phyloP scores from a whole-genome alignment of 345 rosid genomes.

The Streptanthus diversifolius region DNA sequence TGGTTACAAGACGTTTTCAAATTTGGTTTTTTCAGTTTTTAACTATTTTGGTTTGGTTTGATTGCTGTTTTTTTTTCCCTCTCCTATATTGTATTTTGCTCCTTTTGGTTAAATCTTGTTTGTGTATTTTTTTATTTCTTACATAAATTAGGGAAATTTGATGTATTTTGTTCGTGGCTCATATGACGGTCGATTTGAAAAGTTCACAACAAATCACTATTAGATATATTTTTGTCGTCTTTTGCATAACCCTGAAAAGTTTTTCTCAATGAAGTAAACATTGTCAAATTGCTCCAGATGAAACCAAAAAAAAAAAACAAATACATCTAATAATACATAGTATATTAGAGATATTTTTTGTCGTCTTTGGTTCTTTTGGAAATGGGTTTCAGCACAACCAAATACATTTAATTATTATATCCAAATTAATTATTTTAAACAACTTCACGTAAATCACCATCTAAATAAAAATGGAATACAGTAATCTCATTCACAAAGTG shows the following conservation, averaged over 20 bases:
- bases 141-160: too few relatives aligned
- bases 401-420: not conserved
- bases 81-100: not conserved
- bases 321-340: too few relatives aligned
- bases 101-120: not conserved
- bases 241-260: not conserved
- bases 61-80: not conserved
- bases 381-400: not conserved
- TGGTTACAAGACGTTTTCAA: not conserved
- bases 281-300: too few relatives aligned
- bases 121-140: too few relatives aligned
- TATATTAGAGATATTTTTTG: too few relatives aligned
- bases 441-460: not conserved
- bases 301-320: too few relatives aligned
- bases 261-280: not conserved
- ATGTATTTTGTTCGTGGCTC: too few relatives aligned
- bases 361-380: not conserved
- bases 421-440: not conserved
- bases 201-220: not conserved
- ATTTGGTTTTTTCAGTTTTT: not conserved
- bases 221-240: not conserved
- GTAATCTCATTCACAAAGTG: not conserved
- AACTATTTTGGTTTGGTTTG: not conserved
- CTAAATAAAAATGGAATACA: not conserved
- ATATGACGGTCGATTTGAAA: not conserved